Conservation (phyloP, 495 filamentous ascomycete genomes). For the Neurospora cerealis region DNA sequence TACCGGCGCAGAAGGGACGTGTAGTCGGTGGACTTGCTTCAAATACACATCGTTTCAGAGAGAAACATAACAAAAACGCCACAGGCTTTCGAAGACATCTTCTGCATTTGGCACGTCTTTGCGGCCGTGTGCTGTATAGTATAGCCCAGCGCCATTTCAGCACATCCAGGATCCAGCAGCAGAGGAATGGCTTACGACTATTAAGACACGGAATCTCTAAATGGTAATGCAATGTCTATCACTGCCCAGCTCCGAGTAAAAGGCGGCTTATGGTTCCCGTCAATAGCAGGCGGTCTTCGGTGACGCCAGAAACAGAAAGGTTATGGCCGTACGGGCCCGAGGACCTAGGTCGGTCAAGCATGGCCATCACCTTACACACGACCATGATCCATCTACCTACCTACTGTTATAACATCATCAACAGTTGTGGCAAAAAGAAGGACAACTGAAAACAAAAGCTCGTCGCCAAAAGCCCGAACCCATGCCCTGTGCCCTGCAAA, state of each 20-base stretch:
- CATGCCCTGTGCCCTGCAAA: neutral
- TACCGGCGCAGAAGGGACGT: conserved; percentile 4
- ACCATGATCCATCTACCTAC: neutral
- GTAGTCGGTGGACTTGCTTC: neutral
- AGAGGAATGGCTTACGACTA: neutral
- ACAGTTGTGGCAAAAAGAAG: neutral
- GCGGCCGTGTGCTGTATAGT: neutral
- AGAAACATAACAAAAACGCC: neutral
- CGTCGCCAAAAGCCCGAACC: neutral
- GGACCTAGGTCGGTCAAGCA: neutral
- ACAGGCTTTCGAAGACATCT: neutral
- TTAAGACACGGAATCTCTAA: neutral
- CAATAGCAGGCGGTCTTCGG: neutral
- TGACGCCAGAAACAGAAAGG: neutral
- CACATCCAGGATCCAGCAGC: neutral
- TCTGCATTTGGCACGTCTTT: neutral
- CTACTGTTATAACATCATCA: neutral
- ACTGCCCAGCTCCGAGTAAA: neutral
- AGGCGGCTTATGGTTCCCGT: neutral
- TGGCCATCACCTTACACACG: neutral
- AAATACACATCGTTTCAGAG: neutral
- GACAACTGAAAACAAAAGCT: neutral
- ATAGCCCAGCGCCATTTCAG: neutral
- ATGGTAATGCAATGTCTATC: neutral
- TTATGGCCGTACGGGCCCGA: neutral